Evolutionary conservation across 148 eudicot genomes (phyloP).

Genomic region (Rhododendron griersonianum): DNA sequence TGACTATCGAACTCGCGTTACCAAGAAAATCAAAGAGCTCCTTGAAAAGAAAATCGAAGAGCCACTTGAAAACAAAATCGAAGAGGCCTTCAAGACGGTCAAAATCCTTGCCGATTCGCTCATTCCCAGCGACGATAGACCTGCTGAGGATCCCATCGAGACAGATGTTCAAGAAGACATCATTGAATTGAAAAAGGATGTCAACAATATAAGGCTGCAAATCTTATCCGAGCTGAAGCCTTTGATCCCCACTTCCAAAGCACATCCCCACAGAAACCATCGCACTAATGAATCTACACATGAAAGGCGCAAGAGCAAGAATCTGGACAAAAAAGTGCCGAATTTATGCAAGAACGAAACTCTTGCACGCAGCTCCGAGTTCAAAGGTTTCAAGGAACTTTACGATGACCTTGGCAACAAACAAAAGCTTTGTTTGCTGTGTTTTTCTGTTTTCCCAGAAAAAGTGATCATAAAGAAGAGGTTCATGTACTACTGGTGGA

Average conservation of each 20-base stretch:
- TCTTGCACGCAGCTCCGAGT: not conserved
- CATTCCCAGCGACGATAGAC: not conserved
- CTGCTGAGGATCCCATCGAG: not conserved
- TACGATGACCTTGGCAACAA: not conserved
- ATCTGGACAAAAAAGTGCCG: not conserved
- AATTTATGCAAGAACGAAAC: not conserved
- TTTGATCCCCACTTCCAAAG: not conserved
- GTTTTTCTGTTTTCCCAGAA: conserved; percentile 15
- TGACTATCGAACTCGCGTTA: accelerated
- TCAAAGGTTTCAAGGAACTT: not conserved
- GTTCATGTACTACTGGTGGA: too few relatives aligned
- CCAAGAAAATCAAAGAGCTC: not conserved
- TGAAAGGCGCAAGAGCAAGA: too few relatives aligned
- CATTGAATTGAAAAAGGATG: not conserved
- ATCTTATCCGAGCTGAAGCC: not conserved
- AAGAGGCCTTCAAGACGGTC: too few relatives aligned
- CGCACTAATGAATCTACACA: not conserved
- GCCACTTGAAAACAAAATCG: too few relatives aligned
- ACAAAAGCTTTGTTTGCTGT: conserved; percentile 14
- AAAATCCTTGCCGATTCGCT: too few relatives aligned
- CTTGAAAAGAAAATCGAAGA: not conserved
- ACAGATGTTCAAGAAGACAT: not conserved
- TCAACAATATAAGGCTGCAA: conserved; percentile 7
- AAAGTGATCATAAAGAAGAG: too few relatives aligned
- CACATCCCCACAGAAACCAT: not conserved